Percentiles rank a stretch among this genome's conserved stretches.
phyloP scores from a whole-genome alignment of 2,329 filamentous ascomycete species.

The Onygenales sp. region DNA sequence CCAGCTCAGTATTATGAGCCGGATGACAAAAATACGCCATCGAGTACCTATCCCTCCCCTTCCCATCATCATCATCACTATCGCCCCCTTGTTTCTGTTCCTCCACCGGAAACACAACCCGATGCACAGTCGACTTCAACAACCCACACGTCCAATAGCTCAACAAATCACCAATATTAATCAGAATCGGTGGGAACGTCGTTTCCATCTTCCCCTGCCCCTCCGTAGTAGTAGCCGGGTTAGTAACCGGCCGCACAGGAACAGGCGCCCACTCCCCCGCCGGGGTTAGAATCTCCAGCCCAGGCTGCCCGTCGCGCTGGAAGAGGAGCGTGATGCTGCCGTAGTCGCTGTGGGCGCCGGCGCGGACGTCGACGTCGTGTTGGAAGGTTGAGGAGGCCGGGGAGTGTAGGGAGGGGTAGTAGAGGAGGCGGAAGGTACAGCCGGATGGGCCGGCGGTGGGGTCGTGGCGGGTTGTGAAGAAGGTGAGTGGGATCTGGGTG shows the following conservation, averaged over 20 bases:
- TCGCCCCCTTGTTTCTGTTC: slow-evolving; percentile 10
- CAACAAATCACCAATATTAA: slow-evolving; percentile 62
- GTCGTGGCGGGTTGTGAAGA: slow-evolving; percentile 55
- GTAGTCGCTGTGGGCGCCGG: slow-evolving; percentile 89
- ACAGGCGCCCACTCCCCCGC: slow-evolving; percentile 53
- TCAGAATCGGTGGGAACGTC: slow-evolving; percentile 57
- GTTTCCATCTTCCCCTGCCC: slow-evolving; percentile 17
- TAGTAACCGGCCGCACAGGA: slow-evolving; percentile 48
- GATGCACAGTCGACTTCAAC: slow-evolving; percentile 77
- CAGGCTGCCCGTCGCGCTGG: slow-evolving; percentile 73
- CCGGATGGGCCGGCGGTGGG: slow-evolving; percentile 40
- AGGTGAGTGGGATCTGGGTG: slow-evolving; percentile 36
- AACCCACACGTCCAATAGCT: slow-evolving; percentile 88
- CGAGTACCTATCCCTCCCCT: slow-evolving; percentile 41
- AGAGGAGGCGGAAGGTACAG: slow-evolving; percentile 59
- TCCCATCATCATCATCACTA: neutral
- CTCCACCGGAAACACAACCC: slow-evolving; percentile 62
- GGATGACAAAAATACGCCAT: slow-evolving; percentile 58
- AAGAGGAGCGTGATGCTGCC: slow-evolving; percentile 64
- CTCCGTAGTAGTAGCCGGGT: slow-evolving; percentile 27
- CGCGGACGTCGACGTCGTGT: slow-evolving; percentile 59
- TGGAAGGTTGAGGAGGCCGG: slow-evolving; percentile 33
- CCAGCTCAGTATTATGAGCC: slow-evolving; percentile 43
- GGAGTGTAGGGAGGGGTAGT: slow-evolving; percentile 54
- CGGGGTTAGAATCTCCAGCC: slow-evolving; percentile 67